Base-by-base conservation (phyloP, 2,329 filamentous ascomycete genomes). In the Colletotrichum sp. region DNA sequence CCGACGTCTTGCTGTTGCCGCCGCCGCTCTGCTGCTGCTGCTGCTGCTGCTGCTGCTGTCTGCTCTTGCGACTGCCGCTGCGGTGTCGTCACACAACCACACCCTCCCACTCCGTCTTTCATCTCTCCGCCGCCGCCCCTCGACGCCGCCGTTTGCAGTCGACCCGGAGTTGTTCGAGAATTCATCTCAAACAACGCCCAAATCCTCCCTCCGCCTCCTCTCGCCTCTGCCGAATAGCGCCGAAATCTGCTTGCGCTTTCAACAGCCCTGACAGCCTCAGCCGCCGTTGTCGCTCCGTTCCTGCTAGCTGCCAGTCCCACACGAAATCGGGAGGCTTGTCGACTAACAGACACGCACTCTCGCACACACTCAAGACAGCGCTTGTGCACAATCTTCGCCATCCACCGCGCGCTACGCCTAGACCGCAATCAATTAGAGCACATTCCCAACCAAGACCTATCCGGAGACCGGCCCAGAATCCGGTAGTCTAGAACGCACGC, bases 121-220 rank as follows among this genome's bases (percentile, higher is more conserved):
- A 34, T 36, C 26, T 68, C 26, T 61, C 70, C 43, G 61, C 26
- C 30, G 71, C 39, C 39, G 66, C 32, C n/a, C 24, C 61, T 75
- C 63, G 36, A 67, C 63, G 69, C n/a, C 63, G 70, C 73, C 65
- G 74, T 60, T 76, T 76, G 74, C 74, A 76, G 74, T 59, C 34
- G 70, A 69, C 32, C 21, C n/a, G 59, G 36, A 61, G 32, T 59
- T 65, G 65, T 65, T 73, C 65, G 70, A 73, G 74, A 76, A 76
- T 18, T 18, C 28, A 18, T 52, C 57, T 6, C 32, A 63, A 48
- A 61, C 28, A 28, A n/a, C 74, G 59, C 64, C 64, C 14, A 28
- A 8, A 55, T 48, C 59, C 39, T 60, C 26, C n/a, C n/a, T 28
- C 13, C n/a, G 18, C 30, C 61, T 55, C 36, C 57, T 39, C 48